Evolutionary conservation across 1,284 basidiomycete species (phyloP).

Genomic region (Apiotrichum gracile): DNA sequence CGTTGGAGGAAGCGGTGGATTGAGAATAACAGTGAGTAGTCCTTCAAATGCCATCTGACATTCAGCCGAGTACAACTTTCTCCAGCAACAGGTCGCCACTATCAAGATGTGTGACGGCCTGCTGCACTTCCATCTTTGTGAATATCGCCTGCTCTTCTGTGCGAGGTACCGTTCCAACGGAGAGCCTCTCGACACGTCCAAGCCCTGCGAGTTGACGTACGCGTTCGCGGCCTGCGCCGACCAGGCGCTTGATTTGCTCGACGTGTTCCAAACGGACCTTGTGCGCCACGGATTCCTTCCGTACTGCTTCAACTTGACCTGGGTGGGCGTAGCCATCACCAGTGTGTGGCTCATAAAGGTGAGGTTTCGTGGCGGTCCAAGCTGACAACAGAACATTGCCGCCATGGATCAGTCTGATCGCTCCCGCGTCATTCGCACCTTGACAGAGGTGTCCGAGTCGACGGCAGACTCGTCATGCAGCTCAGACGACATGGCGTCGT

Average conservation of each 20-base stretch:
- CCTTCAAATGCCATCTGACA: not conserved
- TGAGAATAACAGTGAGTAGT: slow-evolving; percentile 18
- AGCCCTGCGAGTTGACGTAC: slow-evolving; percentile 14
- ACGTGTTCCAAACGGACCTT: slow-evolving; percentile 23
- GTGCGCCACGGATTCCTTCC: slow-evolving; percentile 21
- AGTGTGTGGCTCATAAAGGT: slow-evolving; percentile 28
- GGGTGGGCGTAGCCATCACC: slow-evolving; percentile 23
- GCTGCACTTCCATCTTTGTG: slow-evolving; percentile 26
- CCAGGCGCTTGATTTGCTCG: slow-evolving; percentile 18
- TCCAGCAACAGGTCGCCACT: slow-evolving; percentile 18
- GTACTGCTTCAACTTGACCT: slow-evolving; percentile 22
- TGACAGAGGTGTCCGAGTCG: slow-evolving; percentile 15
- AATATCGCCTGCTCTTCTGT: slow-evolving; percentile 23
- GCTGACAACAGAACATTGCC: slow-evolving; percentile 21
- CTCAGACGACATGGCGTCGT: slow-evolving; percentile 28
- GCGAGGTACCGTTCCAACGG: slow-evolving; percentile 16
- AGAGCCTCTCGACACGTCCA: slow-evolving; percentile 13
- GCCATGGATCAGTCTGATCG: slow-evolving; percentile 22
- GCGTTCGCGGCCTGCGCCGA: slow-evolving; percentile 22
- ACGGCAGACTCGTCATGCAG: slow-evolving; percentile 17
- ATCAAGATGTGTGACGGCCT: slow-evolving; percentile 18
- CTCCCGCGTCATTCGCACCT: slow-evolving; percentile 12
- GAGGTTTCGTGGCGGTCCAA: not conserved
- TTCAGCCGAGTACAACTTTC: slow-evolving; percentile 17
- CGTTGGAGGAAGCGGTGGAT: slow-evolving; percentile 30